phyloP scores from a whole-genome alignment of 2,329 filamentous ascomycete genomes.

The Nectriaceae sp. region DNA sequence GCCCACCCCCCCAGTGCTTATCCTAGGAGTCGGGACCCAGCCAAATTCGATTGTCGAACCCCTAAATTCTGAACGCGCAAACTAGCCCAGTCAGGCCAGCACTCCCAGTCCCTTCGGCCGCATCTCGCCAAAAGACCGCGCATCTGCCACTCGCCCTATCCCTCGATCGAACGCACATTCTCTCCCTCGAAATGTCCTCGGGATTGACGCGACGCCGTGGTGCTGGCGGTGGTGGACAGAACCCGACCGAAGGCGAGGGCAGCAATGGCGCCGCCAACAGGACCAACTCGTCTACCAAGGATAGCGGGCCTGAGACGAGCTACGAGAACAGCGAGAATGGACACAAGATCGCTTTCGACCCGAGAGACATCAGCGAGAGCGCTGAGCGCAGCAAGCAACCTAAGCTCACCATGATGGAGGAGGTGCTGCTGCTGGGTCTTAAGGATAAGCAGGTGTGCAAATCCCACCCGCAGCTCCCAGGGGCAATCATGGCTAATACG shows the following conservation, averaged over 20 bases:
- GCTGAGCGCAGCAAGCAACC: slow-evolving; percentile 96
- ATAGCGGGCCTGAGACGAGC: slow-evolving; percentile 70
- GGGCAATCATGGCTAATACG: slow-evolving; percentile 7
- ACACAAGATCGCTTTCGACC: slow-evolving; percentile 98
- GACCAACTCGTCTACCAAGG: slow-evolving; percentile 56
- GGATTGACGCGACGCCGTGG: slow-evolving; percentile 68
- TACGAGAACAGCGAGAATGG: slow-evolving; percentile 94
- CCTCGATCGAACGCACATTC: slow-evolving; percentile 10
- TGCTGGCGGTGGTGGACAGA: slow-evolving; percentile 65
- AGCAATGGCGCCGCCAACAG: slow-evolving; percentile 53
- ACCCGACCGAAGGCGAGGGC: slow-evolving; percentile 57
- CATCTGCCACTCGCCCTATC: slow-evolving; percentile 11
- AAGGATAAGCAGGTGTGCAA: slow-evolving; percentile 92
- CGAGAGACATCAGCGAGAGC: slow-evolving; percentile 94
- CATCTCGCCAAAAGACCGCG: slow-evolving; percentile 23
- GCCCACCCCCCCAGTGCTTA: slow-evolving; percentile 4
- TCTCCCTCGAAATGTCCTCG: slow-evolving; percentile 37
- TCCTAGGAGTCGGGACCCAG: slow-evolving; percentile 19
- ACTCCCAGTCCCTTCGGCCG: slow-evolving; percentile 30
- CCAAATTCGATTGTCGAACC: slow-evolving; percentile 18
- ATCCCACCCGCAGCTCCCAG: not conserved
- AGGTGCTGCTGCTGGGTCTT: slow-evolving; percentile 89
- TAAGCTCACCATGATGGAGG: slow-evolving; percentile 98
- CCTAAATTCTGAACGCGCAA: slow-evolving; percentile 31
- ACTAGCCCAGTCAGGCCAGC: slow-evolving; percentile 28